phyloP scores from a whole-genome alignment of 768 basidiomycete species.

The Serendipita sp. region DNA sequence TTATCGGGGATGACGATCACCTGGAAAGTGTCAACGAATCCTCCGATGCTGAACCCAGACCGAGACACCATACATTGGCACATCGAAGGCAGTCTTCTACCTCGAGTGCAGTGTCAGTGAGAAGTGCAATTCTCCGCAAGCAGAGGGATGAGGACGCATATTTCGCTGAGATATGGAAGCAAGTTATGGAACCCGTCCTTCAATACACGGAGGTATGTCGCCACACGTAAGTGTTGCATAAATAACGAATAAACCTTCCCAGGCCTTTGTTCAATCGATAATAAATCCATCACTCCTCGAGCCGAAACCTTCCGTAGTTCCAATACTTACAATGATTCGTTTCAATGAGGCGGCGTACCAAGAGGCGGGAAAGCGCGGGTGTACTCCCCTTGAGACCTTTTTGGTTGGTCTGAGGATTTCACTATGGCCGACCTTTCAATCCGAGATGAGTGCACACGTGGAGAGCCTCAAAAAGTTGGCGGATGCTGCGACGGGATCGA shows the following conservation, averaged over 20 bases:
- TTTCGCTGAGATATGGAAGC: slow-evolving; percentile 68
- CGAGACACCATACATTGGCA: background rate
- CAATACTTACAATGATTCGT: slow-evolving; percentile 81
- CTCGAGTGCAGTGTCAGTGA: background rate
- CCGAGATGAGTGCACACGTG: slow-evolving; percentile 66
- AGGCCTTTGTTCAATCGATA: background rate
- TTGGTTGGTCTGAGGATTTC: slow-evolving; percentile 65
- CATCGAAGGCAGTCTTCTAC: slow-evolving; percentile 14
- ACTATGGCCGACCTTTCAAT: slow-evolving; percentile 92
- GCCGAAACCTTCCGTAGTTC: slow-evolving; percentile 53
- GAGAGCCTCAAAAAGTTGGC: slow-evolving; percentile 71
- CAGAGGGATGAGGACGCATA: slow-evolving; percentile 38
- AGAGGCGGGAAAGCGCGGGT: slow-evolving; percentile 62
- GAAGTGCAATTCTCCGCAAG: background rate
- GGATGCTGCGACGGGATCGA: slow-evolving; percentile 44
- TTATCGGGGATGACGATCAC: background rate
- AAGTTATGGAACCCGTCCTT: slow-evolving; percentile 79
- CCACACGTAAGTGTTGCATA: background rate
- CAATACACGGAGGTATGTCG: slow-evolving; percentile 59
- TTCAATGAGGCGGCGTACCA: slow-evolving; percentile 65
- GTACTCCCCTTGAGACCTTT: slow-evolving; percentile 65
- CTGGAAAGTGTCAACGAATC: background rate
- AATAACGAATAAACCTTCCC: background rate
- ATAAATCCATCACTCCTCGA: slow-evolving; percentile 32
- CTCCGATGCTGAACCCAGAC: slow-evolving; percentile 21